Conservation (phyloP, 768 basidiomycete genomes). For the Scleroderma bovista region DNA sequence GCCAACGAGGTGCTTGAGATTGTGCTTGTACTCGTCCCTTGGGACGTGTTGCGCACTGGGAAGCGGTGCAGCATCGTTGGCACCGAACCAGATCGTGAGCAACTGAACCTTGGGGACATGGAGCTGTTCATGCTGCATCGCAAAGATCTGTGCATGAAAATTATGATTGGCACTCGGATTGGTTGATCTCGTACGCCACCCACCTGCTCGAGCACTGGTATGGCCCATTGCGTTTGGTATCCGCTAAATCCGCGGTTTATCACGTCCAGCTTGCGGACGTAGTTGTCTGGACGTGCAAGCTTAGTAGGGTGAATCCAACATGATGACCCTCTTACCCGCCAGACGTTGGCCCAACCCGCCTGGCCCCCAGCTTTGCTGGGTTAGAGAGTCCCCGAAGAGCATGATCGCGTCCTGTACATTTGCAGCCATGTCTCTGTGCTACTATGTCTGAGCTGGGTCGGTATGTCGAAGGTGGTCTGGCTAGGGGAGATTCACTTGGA, state of each 20-base stretch:
- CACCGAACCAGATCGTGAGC: conserved; percentile 87
- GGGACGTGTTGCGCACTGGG: conserved; percentile 75
- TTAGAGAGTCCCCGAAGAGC: conserved; percentile 81
- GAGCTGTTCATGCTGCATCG: conserved; percentile 41
- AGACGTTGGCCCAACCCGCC: conserved; percentile 66
- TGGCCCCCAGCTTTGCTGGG: conserved; percentile 58
- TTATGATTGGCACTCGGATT: background rate
- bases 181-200: background rate
- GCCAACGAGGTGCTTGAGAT: conserved; percentile 57
- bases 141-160: conserved; percentile 48
- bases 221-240: conserved; percentile 83
- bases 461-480: no score
- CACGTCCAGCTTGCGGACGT: conserved; percentile 78
- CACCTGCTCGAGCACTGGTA: conserved; percentile 76
- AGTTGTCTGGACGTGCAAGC: conserved; percentile 46
- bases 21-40: conserved; percentile 53
- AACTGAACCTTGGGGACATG: conserved; percentile 58
- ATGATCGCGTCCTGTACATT: conserved; percentile 59
- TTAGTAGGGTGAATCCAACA: background rate
- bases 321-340: conserved; percentile 27
- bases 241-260: conserved; percentile 81
- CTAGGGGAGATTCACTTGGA: no score
- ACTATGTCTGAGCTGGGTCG: no score
- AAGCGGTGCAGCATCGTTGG: conserved; percentile 75
- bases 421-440: conserved; percentile 35